Evolutionary conservation across 1,284 basidiomycete genomes (phyloP), one percentile per base, ranked within the genome.

Genomic region (Veloboletus limbatus): DNA sequence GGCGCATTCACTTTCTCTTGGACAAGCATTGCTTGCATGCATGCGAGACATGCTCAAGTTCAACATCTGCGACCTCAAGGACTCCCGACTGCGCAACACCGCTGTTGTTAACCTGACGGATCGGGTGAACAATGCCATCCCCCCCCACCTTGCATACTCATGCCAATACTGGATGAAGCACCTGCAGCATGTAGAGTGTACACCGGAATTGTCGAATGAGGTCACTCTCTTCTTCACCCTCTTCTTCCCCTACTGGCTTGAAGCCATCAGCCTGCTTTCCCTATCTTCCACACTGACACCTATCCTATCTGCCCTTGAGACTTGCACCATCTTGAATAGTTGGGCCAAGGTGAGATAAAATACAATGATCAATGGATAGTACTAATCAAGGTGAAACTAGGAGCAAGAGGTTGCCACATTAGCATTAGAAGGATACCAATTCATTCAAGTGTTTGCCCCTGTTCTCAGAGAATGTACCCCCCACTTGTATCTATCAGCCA

Each of bases 81-180:
- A 36, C 7, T 35, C 34, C 3, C 43, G 43, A 30, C 32, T 53
- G 1, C 41, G 24, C 6, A 57, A 57, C 4, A 17, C 11, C 14
- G 38, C 30, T 8, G 28, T 57, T 3, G 40, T 43, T 20, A 17
- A 45, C 14, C 22, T 60, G 7, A 3, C 21, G 0, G 3, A 0
- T 13, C 45, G 31, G 10, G 43, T 57, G 21, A 27, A 25, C 6
- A 34, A 6, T 10, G 45, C 36, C n/a, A 51, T 57, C 22, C 46
- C 55, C 14, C 28, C 31, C 10, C 33, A 20, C 22, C 49, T 56
- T 0, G 21, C 53, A 3, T 56, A 56, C 14, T 40, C 56, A 6
- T 56, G 55, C 22, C 55, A 43, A 14, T 58, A 58, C 10, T 56
- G 55, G 55, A 56, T 56, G 58, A 40, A 53, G 18, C 55, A 56